Base-by-base conservation (phyloP, 2,329 filamentous ascomycete genomes). In the Fusarium torreyae region DNA sequence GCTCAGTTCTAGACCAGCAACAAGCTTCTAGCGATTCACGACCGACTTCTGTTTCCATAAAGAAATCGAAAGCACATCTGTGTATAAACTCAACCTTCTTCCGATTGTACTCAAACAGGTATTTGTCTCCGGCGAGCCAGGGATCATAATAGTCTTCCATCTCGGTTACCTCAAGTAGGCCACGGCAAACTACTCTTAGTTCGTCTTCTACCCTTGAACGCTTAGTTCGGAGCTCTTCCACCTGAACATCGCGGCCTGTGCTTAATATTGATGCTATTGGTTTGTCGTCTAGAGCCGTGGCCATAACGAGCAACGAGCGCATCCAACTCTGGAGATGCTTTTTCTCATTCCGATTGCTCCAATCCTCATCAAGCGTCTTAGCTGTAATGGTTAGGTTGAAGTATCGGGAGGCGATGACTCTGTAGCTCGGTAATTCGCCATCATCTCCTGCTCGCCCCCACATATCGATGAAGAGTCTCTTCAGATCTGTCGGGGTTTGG, bases 191-290 rank as follows among this genome's bases (percentile, higher is more conserved):
- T 7, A 42, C 18, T 2, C 3, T 17, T 4, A 52, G 2, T 34
- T 38, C n/a, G 2, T 3, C 0, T 5, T 14, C 10, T 11, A 2
- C 4, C 14, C 2, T 34, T 1, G 1, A 2, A 2, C 54, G 52
- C 2, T 7, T 34, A 11, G 5, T 17, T 2, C 5, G 6, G 5
- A 57, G 54, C 0, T 42, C 34, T 0, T 52, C 2, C 6, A 7
- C 5, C 0, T 1, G 4, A 0, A n/a, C 14, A 2, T 26, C 7
- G 3, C 36, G 3, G 0, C 45, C 36, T 2, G 2, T 28, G 0
- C 7, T 13, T 5, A 14, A 15, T n/a, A 57, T 20, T 0, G 9
- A 34, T 3, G 0, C 0, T 2, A 34, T 1, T 15, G 54, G 1
- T 2, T 14, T 24, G 3, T 52, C 36, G 2, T 52, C 28, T 0